Base-by-base conservation (phyloP, 768 basidiomycete genomes). In the Suillus occidentalis region DNA sequence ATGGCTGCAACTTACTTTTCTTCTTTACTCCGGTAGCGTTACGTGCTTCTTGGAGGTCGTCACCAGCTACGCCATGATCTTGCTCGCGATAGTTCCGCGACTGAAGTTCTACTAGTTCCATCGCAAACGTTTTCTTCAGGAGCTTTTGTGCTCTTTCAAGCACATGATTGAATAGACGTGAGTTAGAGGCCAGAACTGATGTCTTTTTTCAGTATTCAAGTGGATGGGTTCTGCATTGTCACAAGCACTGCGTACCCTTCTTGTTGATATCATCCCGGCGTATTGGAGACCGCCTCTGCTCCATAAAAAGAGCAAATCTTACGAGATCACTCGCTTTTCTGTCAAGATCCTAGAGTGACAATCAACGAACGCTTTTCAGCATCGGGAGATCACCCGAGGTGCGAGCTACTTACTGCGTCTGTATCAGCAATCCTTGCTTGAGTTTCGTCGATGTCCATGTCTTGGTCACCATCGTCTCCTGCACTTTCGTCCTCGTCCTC, bases 261-360 rank as follows among this genome's bases (percentile, higher is more conserved):
- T 95, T 95, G 45, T 83, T 87, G 59, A 96, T 91, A 47, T 97
- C 94, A n/a, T 95, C 91, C 47, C 93, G 82, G 43, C 85, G 84
- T 58, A 97, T 75, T 2, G 87, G 82, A 13, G 79, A 75, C 60
- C 92, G 83, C 72, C 83, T 86, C 62, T 90, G 86, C 73, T 97
- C 94, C 6, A 81, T 82, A 75, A 95, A 96, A 49, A 98, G 80
- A 3, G 94, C 92, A 28, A 94, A 82, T 20, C 94, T 85, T 12
- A 91, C 91, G 39, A 97, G 83, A 60, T 89, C 87, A 58, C 84
- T 81, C 0, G 90, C 90, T 73, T 86, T 88, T 60, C 85, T 82
- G n/a, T 81, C 78, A 28, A 88, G 70, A 22, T 89, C 86, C 92
- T 95, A 55, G 31, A 31, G 3, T n/a, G 36, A 10, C 3, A 12